These are phyloP conservation scores for Bipolaris bicolor DNA, from an alignment of 2,329 filamentous ascomycete species.

Conservation along the genomic window DNA sequence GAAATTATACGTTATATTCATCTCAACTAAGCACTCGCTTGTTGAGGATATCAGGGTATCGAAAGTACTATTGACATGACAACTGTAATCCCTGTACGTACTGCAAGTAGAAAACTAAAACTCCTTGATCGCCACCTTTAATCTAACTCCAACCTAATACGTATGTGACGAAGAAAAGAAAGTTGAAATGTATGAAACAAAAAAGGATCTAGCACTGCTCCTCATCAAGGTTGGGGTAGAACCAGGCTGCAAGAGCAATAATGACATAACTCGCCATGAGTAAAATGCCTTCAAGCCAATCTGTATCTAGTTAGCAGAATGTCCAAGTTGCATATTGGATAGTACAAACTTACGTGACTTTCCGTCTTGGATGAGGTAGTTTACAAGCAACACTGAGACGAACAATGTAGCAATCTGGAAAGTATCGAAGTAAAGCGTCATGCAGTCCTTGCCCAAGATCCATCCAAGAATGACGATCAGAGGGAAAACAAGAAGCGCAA, in stretches of 20 bases:
- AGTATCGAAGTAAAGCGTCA: constrained; percentile 83
- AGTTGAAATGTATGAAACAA: background rate
- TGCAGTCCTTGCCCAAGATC: constrained; percentile 63
- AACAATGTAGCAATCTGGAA: constrained; percentile 79
- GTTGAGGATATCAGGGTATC: constrained; percentile 17
- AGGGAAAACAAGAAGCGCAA: constrained; percentile 67
- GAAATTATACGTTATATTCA: constrained; percentile 3
- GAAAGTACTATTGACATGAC: constrained; percentile 3
- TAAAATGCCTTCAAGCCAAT: constrained; percentile 66
- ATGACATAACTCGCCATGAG: constrained; percentile 67
- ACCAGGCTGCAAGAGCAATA: constrained; percentile 66
- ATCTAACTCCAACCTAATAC: background rate
- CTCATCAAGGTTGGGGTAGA: constrained; percentile 44
- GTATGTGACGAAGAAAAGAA: background rate
- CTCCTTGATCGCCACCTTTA: background rate
- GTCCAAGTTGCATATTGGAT: no score
- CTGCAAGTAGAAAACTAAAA: background rate
- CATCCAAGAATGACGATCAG: constrained; percentile 67
- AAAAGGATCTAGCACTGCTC: constrained; percentile 20
- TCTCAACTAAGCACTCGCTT: constrained; percentile 1
- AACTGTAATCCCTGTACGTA: constrained; percentile 1
- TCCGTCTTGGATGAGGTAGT: constrained; percentile 67
- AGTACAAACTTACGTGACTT: constrained; percentile 53
- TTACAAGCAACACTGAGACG: constrained; percentile 62
- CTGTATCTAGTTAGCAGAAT: constrained; percentile 36